Percentiles rank a stretch among this genome's conserved stretches.
Conservation (phyloP, 495 filamentous ascomycete genomes). For the Lophiostoma macrostomum region DNA sequence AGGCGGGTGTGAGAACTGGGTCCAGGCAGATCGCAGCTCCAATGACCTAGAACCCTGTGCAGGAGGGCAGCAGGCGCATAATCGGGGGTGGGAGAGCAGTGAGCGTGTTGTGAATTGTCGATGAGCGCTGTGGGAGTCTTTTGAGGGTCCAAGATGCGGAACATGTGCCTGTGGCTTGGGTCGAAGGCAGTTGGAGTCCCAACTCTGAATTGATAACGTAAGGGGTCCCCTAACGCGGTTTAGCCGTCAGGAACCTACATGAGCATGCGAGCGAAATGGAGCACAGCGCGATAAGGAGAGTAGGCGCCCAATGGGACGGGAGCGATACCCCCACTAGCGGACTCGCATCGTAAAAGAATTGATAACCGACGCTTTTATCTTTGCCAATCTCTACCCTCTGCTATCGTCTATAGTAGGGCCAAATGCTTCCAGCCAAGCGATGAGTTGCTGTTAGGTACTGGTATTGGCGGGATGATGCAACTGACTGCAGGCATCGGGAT, state of each 20-base stretch:
- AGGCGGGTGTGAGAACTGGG: slow-evolving; percentile 4
- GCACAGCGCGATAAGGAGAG: slow-evolving; percentile 14
- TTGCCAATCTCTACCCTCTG: too few relatives aligned
- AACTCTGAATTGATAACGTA: slow-evolving; percentile 25
- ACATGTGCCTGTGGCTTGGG: slow-evolving; percentile 29
- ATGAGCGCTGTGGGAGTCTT: slow-evolving; percentile 18
- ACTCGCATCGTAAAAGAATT: slow-evolving; percentile 23
- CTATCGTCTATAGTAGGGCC: neutral
- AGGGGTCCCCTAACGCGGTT: slow-evolving; percentile 8
- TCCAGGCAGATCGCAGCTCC: neutral
- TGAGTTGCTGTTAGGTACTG: slow-evolving; percentile 29
- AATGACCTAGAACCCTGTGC: slow-evolving; percentile 4
- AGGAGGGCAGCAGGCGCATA: slow-evolving; percentile 11
- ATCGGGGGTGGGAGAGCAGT: neutral
- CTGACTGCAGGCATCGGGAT: neutral
- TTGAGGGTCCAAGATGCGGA: slow-evolving; percentile 13
- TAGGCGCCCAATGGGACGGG: slow-evolving; percentile 4
- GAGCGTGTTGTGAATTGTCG: neutral
- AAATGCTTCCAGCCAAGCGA: slow-evolving; percentile 20
- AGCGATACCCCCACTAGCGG: slow-evolving; percentile 14
- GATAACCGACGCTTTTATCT: too few relatives aligned
- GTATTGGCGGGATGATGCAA: neutral
- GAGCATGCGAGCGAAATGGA: too few relatives aligned
- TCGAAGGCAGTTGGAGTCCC: too few relatives aligned
- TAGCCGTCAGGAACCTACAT: neutral